A percentile compares a stretch with the other conserved stretches of the same genome.
These are phyloP conservation scores for Paratinospora sagittata DNA, from an alignment of 164 flowering plant genomes.

Conservation along the genomic window DNA sequence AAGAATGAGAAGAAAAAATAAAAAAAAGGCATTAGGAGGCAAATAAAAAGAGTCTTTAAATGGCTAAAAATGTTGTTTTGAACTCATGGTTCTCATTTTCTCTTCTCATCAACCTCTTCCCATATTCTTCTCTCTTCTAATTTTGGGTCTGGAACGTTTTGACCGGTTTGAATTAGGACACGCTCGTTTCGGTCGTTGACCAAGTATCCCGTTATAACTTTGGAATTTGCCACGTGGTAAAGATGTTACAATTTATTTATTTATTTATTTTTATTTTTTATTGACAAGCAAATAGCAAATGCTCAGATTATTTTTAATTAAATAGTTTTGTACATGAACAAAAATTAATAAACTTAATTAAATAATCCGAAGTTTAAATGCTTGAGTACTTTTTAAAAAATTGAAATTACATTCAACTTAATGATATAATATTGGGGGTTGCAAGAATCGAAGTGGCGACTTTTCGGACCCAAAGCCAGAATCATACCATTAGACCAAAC, in stretches of 20 bases:
- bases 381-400: no score
- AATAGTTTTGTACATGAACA: no score
- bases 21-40: constrained; percentile 2
- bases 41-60: not conserved
- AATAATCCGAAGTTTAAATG: no score
- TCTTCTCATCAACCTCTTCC: constrained; percentile 5
- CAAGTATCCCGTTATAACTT: not conserved
- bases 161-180: not conserved
- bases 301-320: no score
- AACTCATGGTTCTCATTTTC: constrained; percentile 14
- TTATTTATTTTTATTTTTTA: no score
- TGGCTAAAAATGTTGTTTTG: constrained; percentile 9
- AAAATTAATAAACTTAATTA: no score
- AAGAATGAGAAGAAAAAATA: not conserved
- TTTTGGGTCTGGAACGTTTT: not conserved
- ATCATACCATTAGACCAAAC: constrained; percentile 86
- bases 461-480: constrained; percentile 87
- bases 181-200: constrained; percentile 12
- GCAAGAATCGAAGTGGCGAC: constrained; percentile 84
- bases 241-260: no score
- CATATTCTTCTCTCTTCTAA: not conserved
- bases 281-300: no score
- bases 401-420: no score
- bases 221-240: not conserved
- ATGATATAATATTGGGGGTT: no score